Evolutionary conservation across 108 stramenopile species (phyloP).

Genomic region (Pseudonitzschia delicatissima): DNA sequence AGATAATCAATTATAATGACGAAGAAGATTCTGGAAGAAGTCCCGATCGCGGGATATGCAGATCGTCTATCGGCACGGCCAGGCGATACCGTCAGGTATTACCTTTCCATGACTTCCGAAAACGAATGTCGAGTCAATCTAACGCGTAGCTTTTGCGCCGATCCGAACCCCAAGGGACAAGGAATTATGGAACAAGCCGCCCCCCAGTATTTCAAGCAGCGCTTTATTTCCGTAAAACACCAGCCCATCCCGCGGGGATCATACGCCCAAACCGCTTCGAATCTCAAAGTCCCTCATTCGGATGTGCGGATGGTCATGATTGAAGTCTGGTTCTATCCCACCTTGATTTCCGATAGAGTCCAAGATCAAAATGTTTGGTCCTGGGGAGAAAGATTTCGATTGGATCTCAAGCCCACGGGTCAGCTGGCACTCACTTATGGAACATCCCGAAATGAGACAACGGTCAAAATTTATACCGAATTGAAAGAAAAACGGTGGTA

Average conservation of each 20-base stretch:
- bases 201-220: background rate
- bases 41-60: background rate
- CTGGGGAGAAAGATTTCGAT: background rate
- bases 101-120: slow-evolving; percentile 1
- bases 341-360: background rate
- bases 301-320: background rate
- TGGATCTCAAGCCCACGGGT: background rate
- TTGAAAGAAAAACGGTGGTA: background rate
- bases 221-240: background rate
- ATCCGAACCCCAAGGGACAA: slow-evolving; percentile 24
- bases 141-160: slow-evolving; percentile 21
- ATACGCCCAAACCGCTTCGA: background rate
- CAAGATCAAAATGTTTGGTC: background rate
- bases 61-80: background rate
- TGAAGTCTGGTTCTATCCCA: slow-evolving; percentile 9
- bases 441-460: background rate
- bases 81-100: slow-evolving; percentile 9
- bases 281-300: background rate
- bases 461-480: background rate
- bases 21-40: background rate
- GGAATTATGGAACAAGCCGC: slow-evolving; percentile 14
- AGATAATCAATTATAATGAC: background rate
- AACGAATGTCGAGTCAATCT: background rate
- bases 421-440: background rate
- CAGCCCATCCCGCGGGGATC: slow-evolving; percentile 13